These are phyloP conservation scores for Daldinia bambusicola DNA, from an alignment of 495 filamentous ascomycete genomes.

Conservation along the genomic window DNA sequence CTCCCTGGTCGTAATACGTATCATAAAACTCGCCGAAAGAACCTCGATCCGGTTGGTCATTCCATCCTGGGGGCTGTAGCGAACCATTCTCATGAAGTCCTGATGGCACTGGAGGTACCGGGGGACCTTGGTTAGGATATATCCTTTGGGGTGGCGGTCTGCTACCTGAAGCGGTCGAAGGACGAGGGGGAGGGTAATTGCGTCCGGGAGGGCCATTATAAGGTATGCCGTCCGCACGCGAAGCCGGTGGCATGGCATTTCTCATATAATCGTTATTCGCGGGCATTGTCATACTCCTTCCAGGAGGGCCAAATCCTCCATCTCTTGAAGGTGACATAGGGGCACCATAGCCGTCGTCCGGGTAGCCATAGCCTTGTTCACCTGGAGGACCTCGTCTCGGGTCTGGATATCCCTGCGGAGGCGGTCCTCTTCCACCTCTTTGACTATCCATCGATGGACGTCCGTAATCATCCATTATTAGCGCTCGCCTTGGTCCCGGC, in stretches of 20 bases:
- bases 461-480: conserved; percentile 48
- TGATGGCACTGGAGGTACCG: conserved; percentile 45
- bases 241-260: conserved; percentile 47
- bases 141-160: conserved; percentile 57
- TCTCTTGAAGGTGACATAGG: conserved; percentile 44
- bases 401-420: conserved; percentile 54
- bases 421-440: conserved; percentile 52
- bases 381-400: conserved; percentile 55
- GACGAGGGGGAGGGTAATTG: conserved; percentile 57
- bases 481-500: conserved; percentile 49
- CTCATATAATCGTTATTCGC: conserved; percentile 54
- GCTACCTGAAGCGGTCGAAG: conserved; percentile 61
- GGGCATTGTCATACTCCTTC: conserved; percentile 66
- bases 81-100: conserved; percentile 42
- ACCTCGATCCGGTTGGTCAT: conserved; percentile 45
- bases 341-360: neutral
- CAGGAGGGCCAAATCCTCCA: conserved; percentile 53
- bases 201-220: conserved; percentile 58
- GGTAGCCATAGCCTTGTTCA: conserved; percentile 50
- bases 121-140: conserved; percentile 56
- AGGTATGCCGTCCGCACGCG: conserved; percentile 52
- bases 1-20: conserved; percentile 61
- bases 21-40: conserved; percentile 67
- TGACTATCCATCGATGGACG: conserved; percentile 49
- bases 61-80: conserved; percentile 44